phyloP scores from a whole-genome alignment of 2,329 filamentous ascomycete genomes.

The Trichoderma aggressivum region DNA sequence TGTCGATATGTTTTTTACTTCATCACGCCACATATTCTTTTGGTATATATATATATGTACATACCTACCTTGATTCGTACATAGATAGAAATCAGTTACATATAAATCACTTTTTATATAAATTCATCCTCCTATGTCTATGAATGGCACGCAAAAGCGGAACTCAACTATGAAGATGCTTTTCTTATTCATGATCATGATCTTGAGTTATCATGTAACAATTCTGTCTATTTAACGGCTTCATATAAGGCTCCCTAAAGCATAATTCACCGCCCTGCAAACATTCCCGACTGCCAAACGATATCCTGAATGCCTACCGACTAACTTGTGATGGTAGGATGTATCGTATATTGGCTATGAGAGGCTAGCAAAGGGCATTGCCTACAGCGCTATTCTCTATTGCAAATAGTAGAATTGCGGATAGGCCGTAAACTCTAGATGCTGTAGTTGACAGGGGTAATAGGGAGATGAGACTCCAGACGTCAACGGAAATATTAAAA shows the following conservation, averaged over 20 bases:
- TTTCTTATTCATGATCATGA: background rate
- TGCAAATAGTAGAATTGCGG: background rate
- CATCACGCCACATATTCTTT: background rate
- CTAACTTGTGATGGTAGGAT: background rate
- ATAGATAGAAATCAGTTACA: background rate
- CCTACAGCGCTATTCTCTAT: background rate
- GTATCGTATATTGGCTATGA: background rate
- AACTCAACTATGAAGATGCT: background rate
- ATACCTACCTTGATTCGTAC: background rate
- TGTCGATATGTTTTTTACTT: background rate
- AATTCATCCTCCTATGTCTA: background rate
- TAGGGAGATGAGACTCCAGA: background rate
- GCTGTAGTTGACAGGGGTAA: background rate
- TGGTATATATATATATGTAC: background rate
- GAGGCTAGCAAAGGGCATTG: background rate
- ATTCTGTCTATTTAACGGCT: background rate
- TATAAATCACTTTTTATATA: background rate
- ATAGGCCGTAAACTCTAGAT: background rate
- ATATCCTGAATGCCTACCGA: background rate
- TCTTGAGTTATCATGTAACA: background rate
- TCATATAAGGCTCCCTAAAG: background rate
- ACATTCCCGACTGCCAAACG: background rate
- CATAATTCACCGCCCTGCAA: background rate
- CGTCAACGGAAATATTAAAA: background rate
- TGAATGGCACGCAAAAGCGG: background rate